Evolutionary conservation across 2,329 filamentous ascomycete genomes (phyloP).

Genomic region (Ilyonectria mors-panacis): DNA sequence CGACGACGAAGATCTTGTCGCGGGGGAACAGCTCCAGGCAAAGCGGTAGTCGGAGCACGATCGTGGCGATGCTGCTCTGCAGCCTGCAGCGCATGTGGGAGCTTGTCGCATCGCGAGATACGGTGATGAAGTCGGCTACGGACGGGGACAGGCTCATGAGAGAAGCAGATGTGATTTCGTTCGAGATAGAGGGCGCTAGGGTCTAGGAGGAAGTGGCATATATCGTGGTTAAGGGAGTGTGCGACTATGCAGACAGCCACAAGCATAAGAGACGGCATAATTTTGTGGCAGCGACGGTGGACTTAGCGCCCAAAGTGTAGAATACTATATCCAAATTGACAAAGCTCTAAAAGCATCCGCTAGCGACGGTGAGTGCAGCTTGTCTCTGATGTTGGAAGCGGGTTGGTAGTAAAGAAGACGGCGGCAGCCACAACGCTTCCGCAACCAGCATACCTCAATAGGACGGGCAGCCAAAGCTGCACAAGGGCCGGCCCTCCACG

Average conservation of each 20-base stretch:
- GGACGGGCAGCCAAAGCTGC: no score
- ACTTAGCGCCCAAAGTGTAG: constrained; percentile 4
- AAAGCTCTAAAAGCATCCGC: constrained; percentile 1
- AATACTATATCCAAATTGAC: not conserved
- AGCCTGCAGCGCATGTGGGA: constrained; percentile 53
- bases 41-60: constrained; percentile 27
- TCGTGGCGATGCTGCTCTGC: constrained; percentile 34
- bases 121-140: constrained; percentile 55
- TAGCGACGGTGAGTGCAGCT: not conserved
- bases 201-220: constrained; percentile 6
- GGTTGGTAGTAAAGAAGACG: not conserved
- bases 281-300: not conserved
- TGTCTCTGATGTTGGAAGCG: not conserved
- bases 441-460: not conserved
- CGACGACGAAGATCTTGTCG: constrained; percentile 41
- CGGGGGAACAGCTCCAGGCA: not conserved
- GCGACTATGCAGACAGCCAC: no score
- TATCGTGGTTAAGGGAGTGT: no score
- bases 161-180: constrained; percentile 11
- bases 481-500: not conserved
- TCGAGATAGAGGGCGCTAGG: constrained; percentile 28
- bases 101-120: constrained; percentile 25
- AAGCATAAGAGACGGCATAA: no score
- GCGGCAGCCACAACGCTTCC: not conserved
- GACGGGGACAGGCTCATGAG: constrained; percentile 5